Base-by-base conservation (phyloP, 352 stramenopile species). In the Phytopythium mirpurense region DNA sequence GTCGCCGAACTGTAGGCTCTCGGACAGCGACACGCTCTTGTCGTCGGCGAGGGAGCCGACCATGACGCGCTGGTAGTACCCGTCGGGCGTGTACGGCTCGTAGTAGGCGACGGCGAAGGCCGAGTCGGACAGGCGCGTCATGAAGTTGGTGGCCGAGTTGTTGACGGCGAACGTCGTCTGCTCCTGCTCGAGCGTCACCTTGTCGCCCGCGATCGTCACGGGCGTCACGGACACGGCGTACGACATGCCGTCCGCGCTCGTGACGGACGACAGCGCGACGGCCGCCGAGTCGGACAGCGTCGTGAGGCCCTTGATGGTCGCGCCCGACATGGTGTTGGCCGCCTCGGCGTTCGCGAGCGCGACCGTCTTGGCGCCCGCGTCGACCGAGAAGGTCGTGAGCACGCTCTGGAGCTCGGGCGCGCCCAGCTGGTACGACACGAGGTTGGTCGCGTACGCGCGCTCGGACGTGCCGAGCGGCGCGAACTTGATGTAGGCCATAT, bases 51-150 rank as follows among this genome's bases (percentile, higher is more conserved):
- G 50, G 6, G 59, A 67, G 26, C 81, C 81, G 47, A 89, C 57
- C n/a, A 78, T 38, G 27, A 86, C 55, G 27, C 67, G 70, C 63
- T 92, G 78, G 62, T 67, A 87, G 64, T 83, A 90, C 0, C 42
- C 48, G 11, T 55, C 57, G n/a, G 49, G 24, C 29, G 60, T 51
- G 65, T 90, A 89, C 46, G 76, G 74, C 58, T 90, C 78, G 60
- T 84, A 92, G 54, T 79, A 88, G 19, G 73, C 68, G 1, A 84
- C 55, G 0, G 75, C 78, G 55, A 92, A 92, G 46, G 54, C 67
- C 52, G 70, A 74, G 49, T 81, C 76, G 40, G 77, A 88, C 31
- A 92, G 51, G 34, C 73, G 74, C 35, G 72, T 70, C 49, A 92
- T 67, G 48, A 86, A 89, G 61, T 69, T 90, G 50, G 76, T 88